Percentiles rank a stretch among this genome's conserved stretches.
Evolutionary conservation across 2,329 filamentous ascomycete genomes (phyloP).

Genomic region (Paracamarosporium sp.): DNA sequence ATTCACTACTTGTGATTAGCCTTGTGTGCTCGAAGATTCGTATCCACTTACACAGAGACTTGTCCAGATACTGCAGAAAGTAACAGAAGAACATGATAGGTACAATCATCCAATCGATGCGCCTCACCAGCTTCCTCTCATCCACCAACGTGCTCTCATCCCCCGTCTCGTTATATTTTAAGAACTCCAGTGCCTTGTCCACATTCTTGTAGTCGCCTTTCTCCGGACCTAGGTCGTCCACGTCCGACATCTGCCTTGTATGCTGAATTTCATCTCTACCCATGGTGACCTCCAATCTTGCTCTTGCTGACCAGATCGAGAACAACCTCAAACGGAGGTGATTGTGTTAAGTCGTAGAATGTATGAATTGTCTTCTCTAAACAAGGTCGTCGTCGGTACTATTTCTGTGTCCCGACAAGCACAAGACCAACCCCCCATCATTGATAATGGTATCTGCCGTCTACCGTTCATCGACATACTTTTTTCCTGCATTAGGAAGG

Average conservation of each 20-base stretch:
- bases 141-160: conserved; percentile 16
- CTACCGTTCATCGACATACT: not conserved
- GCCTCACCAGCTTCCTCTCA: conserved; percentile 19
- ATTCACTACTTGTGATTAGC: conserved; percentile 11
- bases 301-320: not conserved
- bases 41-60: conserved; percentile 20
- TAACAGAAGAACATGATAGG: conserved; percentile 32
- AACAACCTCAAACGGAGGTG: not conserved
- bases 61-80: conserved; percentile 29
- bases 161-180: conserved; percentile 17
- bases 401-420: not conserved
- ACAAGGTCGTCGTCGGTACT: not conserved
- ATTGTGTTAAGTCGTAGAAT: not conserved
- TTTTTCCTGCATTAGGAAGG: not conserved
- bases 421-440: not conserved
- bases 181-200: conserved; percentile 25
- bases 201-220: conserved; percentile 16
- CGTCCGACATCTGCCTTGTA: not conserved
- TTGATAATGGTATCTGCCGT: not conserved
- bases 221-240: conserved; percentile 11
- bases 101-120: conserved; percentile 30
- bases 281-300: conserved; percentile 3
- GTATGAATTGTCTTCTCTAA: not conserved
- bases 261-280: conserved; percentile 15
- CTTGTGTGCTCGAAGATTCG: not conserved